These are phyloP conservation scores for Entomortierella beljakovae DNA, from an alignment of 192 early-diverging fungal genomes.

Conservation along the genomic window DNA sequence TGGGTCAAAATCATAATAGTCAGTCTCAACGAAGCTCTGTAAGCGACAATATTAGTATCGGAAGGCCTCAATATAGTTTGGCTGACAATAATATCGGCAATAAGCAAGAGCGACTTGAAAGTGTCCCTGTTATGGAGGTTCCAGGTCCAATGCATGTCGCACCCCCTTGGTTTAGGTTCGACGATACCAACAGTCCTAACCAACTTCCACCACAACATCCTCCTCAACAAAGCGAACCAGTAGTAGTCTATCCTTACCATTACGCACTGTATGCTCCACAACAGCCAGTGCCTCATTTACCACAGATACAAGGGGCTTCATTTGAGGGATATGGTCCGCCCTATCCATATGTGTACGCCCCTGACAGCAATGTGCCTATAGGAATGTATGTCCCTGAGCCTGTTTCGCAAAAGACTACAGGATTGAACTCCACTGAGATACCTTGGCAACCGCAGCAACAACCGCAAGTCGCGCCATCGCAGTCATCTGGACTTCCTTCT, in stretches of 20 bases:
- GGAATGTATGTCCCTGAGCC: conserved; percentile 12
- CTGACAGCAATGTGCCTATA: background rate
- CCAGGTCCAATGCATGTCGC: background rate
- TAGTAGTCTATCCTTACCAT: conserved; percentile 12
- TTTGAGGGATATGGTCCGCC: conserved; percentile 8
- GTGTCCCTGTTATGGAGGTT: background rate
- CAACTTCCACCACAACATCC: conserved; percentile 12
- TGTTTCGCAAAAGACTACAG: conserved; percentile 1
- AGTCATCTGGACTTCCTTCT: conserved; percentile 1
- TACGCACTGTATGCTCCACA: conserved; percentile 28
- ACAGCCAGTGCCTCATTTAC: conserved; percentile 11
- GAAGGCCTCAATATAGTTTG: conserved; percentile 1
- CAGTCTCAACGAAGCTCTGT: conserved; percentile 10
- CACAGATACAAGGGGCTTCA: background rate
- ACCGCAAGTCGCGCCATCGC: conserved; percentile 11
- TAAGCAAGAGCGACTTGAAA: background rate
- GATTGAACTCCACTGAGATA: conserved; percentile 4
- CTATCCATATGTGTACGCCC: conserved; percentile 13
- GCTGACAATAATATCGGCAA: background rate
- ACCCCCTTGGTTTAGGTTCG: conserved; percentile 25
- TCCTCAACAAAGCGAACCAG: background rate
- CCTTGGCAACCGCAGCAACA: conserved; percentile 21
- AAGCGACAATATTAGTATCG: background rate
- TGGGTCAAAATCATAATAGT: no score
- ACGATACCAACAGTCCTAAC: background rate